A percentile compares a stretch with the other conserved stretches of the same genome.
phyloP scores from a whole-genome alignment of 2,329 filamentous ascomycete genomes.

The Neofusicoccum cordaticola region DNA sequence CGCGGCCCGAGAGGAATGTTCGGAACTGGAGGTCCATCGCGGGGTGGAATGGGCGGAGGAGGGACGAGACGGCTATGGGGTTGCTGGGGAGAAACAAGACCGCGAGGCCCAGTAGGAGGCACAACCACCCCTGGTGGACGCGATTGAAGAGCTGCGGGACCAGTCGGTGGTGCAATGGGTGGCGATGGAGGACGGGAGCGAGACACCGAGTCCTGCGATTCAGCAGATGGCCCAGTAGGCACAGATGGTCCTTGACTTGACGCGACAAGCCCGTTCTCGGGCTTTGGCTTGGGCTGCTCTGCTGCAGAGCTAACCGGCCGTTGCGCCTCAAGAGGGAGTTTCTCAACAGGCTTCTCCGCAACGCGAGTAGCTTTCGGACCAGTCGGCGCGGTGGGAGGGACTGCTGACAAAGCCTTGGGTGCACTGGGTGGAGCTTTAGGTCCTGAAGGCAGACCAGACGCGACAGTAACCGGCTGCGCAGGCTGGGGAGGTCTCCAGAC shows the following conservation, averaged over 20 bases:
- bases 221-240: constrained; percentile 18
- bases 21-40: constrained; percentile 30
- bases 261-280: neutral
- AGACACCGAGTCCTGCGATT: neutral
- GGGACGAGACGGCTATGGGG: constrained; percentile 11
- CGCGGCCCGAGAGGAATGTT: constrained; percentile 29
- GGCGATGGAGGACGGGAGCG: constrained; percentile 15
- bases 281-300: constrained; percentile 19
- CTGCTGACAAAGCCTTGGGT: constrained; percentile 32
- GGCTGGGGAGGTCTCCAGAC: constrained; percentile 43
- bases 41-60: constrained; percentile 23
- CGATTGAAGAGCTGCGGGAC: constrained; percentile 11
- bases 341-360: constrained; percentile 28
- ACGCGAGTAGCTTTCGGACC: constrained; percentile 34
- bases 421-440: constrained; percentile 33
- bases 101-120: constrained; percentile 16
- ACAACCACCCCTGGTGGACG: constrained; percentile 1
- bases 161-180: constrained; percentile 9
- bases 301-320: constrained; percentile 22
- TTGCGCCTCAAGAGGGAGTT: constrained; percentile 2
- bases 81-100: constrained; percentile 15
- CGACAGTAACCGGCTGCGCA: constrained; percentile 30
- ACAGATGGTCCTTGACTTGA: constrained; percentile 4
- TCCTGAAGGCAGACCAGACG: constrained; percentile 29
- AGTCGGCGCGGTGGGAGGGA: constrained; percentile 14